A percentile compares a stretch with the other conserved stretches of the same genome.
Evolutionary conservation across 1,284 basidiomycete species (phyloP).

Genomic region (Amylostereum chailletii): DNA sequence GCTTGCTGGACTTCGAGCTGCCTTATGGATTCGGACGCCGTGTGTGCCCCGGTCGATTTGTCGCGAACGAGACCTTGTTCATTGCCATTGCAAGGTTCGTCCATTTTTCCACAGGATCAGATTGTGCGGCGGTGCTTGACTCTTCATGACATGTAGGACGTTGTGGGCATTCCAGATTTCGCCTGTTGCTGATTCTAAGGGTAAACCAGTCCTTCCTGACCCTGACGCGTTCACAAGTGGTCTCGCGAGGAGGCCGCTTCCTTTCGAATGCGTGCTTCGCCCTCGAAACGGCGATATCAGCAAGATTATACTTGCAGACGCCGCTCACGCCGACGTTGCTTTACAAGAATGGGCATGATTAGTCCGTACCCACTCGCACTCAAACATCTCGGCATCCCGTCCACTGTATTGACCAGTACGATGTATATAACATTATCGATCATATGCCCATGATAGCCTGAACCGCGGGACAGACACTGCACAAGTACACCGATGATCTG

Average conservation of each 20-base stretch:
- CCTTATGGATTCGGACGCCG: constrained; percentile 14
- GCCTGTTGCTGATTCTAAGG: not conserved
- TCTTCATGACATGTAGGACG: not conserved
- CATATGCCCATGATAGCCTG: too few species aligned
- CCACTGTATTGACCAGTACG: too few species aligned
- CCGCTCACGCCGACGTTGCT: not conserved
- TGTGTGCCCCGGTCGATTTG: constrained; percentile 9
- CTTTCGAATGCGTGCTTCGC: not conserved
- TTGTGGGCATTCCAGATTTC: constrained; percentile 4
- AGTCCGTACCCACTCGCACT: not conserved
- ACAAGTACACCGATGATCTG: too few species aligned
- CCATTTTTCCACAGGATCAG: not conserved
- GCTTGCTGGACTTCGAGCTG: constrained; percentile 7
- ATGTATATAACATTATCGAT: too few species aligned
- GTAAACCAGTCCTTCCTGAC: not conserved
- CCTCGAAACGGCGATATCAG: not conserved
- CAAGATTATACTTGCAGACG: not conserved
- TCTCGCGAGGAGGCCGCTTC: not conserved
- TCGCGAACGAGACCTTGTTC: constrained; percentile 9
- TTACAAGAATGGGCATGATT: constrained; percentile 4
- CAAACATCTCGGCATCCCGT: too few species aligned
- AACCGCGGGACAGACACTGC: too few species aligned
- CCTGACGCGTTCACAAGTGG: constrained; percentile 2
- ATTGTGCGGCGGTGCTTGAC: not conserved
- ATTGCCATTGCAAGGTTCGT: constrained; percentile 8